phyloP scores from a whole-genome alignment of 192 early-diverging fungal genomes.

The Nowakowskiella sp. region DNA sequence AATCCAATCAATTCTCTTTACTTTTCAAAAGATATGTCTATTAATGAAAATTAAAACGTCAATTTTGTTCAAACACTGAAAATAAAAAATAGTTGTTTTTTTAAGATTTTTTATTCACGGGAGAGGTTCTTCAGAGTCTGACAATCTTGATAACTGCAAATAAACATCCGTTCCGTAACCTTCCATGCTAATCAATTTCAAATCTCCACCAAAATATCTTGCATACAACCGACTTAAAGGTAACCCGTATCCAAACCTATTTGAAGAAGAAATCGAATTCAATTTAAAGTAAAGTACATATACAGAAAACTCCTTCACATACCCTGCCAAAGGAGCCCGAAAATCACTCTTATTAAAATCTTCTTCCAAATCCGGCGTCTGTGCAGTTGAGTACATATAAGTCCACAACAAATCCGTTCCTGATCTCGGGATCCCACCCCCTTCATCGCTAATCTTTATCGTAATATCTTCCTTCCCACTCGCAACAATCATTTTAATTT shows the following conservation, averaged over 20 bases:
- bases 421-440: conserved; percentile 84
- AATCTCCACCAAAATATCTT: conserved; percentile 93
- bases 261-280: conserved; percentile 49
- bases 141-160: conserved; percentile 80
- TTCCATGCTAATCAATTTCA: conserved; percentile 91
- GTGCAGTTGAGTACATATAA: conserved; percentile 69
- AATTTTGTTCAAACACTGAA: no score
- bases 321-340: conserved; percentile 47
- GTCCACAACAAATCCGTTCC: conserved; percentile 89
- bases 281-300: conserved; percentile 51
- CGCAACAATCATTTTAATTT: conserved; percentile 86
- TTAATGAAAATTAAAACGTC: no score
- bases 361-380: conserved; percentile 32
- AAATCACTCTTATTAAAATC: conserved; percentile 27
- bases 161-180: conserved; percentile 92
- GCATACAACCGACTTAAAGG: conserved; percentile 87
- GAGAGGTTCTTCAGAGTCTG: conserved; percentile 90
- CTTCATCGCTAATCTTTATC: conserved; percentile 94
- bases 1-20: no score
- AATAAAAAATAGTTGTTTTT: no score
- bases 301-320: conserved; percentile 5
- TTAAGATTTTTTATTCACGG: no score
- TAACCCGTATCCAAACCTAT: conserved; percentile 91
- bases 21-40: no score
- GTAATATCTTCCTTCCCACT: conserved; percentile 76